These are phyloP conservation scores for Ruellia speciosa DNA, from an alignment of 305 asterid species.

Conservation along the genomic window DNA sequence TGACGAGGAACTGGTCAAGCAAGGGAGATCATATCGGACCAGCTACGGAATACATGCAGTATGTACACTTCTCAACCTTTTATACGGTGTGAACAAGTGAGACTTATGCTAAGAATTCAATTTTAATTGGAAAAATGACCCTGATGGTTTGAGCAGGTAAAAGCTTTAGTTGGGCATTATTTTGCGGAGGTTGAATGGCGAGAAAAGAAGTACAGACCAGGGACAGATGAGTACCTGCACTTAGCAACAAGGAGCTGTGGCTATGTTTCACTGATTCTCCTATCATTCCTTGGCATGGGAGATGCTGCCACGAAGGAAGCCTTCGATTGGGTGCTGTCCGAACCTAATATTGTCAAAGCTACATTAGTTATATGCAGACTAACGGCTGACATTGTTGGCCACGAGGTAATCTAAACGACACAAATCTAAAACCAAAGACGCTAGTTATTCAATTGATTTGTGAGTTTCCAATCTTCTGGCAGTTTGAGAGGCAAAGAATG, in stretches of 20 bases:
- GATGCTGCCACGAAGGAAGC: slow-evolving; percentile 19
- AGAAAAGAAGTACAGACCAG: slow-evolving; percentile 25
- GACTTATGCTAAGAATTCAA: background rate
- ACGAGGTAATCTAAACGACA: no score
- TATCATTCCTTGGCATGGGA: slow-evolving; percentile 26
- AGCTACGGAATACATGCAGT: slow-evolving; percentile 24
- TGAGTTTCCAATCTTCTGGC: background rate
- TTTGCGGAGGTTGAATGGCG: slow-evolving; percentile 27
- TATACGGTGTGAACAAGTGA: background rate
- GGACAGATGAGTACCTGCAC: slow-evolving; percentile 26
- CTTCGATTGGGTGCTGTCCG: slow-evolving; percentile 25
- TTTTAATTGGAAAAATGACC: background rate
- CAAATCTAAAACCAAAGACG: background rate
- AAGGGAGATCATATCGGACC: slow-evolving; percentile 11
- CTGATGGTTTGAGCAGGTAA: slow-evolving; percentile 16
- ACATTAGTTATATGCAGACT: slow-evolving; percentile 22
- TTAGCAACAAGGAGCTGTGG: slow-evolving; percentile 20
- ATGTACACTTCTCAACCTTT: background rate
- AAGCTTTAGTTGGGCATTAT: slow-evolving; percentile 14
- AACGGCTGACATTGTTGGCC: background rate
- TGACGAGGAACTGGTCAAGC: slow-evolving; percentile 17
- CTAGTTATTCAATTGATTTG: background rate
- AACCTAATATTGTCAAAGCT: slow-evolving; percentile 20
- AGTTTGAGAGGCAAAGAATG: slow-evolving; percentile 28
- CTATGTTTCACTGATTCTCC: slow-evolving; percentile 13